phyloP scores from a whole-genome alignment of 257 asterid genomes.

The Cynanchum wilfordii region DNA sequence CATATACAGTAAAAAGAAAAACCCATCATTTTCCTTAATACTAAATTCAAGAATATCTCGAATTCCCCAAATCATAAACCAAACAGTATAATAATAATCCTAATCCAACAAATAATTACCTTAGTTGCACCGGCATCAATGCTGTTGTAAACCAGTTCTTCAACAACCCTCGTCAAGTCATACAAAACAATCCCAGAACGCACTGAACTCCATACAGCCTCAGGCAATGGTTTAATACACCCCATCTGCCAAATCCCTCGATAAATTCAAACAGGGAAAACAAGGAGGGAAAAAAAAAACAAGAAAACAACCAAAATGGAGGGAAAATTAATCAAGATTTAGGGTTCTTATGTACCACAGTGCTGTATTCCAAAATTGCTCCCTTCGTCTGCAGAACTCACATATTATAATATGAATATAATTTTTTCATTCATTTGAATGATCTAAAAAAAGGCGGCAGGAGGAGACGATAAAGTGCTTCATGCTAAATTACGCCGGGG shows the following conservation, averaged over 20 bases:
- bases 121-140: constrained; percentile 85
- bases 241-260: constrained; percentile 37
- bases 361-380: neutral
- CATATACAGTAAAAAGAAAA: neutral
- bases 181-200: constrained; percentile 67
- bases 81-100: neutral
- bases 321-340: constrained; percentile 16
- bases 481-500: neutral
- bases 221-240: constrained; percentile 62
- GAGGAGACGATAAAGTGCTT: neutral
- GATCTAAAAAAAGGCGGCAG: constrained; percentile 14
- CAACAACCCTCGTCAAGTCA: constrained; percentile 79
- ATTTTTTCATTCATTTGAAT: constrained; percentile 8
- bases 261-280: neutral
- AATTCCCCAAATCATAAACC: neutral
- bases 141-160: constrained; percentile 80
- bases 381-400: neutral
- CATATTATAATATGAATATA: neutral
- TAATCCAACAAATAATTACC: constrained; percentile 30
- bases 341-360: constrained; percentile 13
- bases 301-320: neutral
- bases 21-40: neutral
- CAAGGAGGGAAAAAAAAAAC: neutral
- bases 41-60: neutral
- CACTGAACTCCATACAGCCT: constrained; percentile 56